These are phyloP conservation scores for Gremmenia infestans DNA, from an alignment of 2,329 filamentous ascomycete species.

Conservation along the genomic window DNA sequence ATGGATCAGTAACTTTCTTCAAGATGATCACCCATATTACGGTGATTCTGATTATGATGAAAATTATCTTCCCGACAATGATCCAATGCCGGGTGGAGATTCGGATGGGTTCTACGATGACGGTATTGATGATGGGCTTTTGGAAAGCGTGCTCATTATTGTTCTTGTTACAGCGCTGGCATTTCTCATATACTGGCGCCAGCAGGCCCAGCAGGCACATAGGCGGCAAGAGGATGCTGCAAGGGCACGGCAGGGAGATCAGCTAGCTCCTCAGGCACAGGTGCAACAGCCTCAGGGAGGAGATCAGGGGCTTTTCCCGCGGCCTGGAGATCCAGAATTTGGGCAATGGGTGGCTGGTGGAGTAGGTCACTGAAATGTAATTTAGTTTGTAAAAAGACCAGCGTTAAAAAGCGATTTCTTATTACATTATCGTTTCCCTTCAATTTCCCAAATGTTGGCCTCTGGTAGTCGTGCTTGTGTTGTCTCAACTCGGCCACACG, in stretches of 20 bases:
- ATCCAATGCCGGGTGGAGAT: constrained; percentile 51
- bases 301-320: constrained; percentile 58
- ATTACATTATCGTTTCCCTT: not conserved
- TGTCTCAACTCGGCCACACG: not conserved
- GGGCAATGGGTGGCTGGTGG: constrained; percentile 60
- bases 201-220: constrained; percentile 53
- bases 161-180: constrained; percentile 69
- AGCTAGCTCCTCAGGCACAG: constrained; percentile 20
- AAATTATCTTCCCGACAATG: constrained; percentile 41
- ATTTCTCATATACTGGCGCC: constrained; percentile 75
- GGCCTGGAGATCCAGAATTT: constrained; percentile 61
- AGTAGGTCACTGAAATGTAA: constrained; percentile 49
- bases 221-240: constrained; percentile 38
- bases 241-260: constrained; percentile 30
- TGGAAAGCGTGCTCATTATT: constrained; percentile 83
- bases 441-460: not conserved
- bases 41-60: constrained; percentile 47
- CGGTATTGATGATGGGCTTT: constrained; percentile 67
- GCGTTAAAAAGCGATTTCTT: not conserved
- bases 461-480: not conserved
- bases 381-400: constrained; percentile 15
- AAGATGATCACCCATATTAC: constrained; percentile 57
- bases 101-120: constrained; percentile 54
- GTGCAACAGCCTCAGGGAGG: constrained; percentile 26
- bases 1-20: constrained; percentile 82